A percentile compares a stretch with the other conserved stretches of the same genome.
These are phyloP conservation scores for Saccharomyces hybrid DNA, from an alignment of 1,139 yeast genomes.

Conservation along the genomic window DNA sequence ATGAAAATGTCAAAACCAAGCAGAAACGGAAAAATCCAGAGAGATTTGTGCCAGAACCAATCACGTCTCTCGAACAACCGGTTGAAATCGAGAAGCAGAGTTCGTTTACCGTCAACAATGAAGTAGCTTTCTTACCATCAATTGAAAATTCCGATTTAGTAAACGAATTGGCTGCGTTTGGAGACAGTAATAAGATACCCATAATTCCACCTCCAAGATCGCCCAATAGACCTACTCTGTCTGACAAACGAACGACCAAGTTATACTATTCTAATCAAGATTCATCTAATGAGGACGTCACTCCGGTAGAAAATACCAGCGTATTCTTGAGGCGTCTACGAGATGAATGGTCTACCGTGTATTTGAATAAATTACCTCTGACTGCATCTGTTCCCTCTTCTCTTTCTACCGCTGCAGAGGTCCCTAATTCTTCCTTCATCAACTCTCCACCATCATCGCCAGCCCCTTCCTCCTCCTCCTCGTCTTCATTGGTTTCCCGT, in stretches of 20 bases:
- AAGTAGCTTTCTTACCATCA: neutral
- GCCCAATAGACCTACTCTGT: slow-evolving; percentile 14
- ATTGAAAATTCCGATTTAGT: neutral
- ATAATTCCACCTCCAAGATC: slow-evolving; percentile 20
- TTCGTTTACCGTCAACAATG: neutral
- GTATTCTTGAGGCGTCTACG: neutral
- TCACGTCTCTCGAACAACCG: neutral
- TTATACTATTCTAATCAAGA: slow-evolving; percentile 13
- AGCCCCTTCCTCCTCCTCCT: neutral
- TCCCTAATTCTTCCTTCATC: neutral
- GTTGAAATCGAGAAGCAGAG: neutral
- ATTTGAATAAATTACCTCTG: neutral
- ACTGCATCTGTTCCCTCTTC: neutral
- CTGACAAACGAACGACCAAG: slow-evolving; percentile 13
- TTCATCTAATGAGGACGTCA: neutral
- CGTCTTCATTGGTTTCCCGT: slow-evolving; percentile 4
- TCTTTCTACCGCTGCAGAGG: neutral
- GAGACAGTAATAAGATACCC: neutral
- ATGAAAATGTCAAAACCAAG: slow-evolving; percentile 1
- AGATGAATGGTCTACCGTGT: neutral
- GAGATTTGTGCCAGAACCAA: neutral
- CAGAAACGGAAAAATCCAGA: slow-evolving; percentile 3
- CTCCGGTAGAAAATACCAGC: neutral
- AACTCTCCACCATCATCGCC: neutral
- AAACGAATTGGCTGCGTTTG: neutral